Evolutionary conservation across 352 stramenopile genomes (phyloP), one percentile per base, ranked within the genome.

Genomic region (Poterioochromonas sp.): DNA sequence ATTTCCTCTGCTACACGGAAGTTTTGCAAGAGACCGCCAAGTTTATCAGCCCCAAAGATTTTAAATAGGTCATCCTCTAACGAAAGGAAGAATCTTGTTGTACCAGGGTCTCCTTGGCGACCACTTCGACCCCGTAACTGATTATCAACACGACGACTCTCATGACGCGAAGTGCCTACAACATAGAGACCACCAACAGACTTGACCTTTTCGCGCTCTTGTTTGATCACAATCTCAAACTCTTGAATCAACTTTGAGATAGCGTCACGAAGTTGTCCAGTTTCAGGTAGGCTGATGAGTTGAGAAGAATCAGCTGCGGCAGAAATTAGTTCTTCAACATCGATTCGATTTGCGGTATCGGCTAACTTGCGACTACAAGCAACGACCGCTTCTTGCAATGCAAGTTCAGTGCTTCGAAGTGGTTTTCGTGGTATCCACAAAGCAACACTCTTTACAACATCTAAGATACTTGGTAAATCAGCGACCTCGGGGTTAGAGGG

Each of bases 41-140:
- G 20, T 20, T 78, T 71, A 68, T 92, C 87, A 34, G 86, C 88
- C 40, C 88, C 88, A 80, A 92, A 92, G 37, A 89, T 87, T 0
- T 86, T 81, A 84, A 93, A 92, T 82, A 93, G 88, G 62, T 91
- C 87, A 80, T 93, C 89, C 78, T 92, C 86, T 77, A 92, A 89
- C 0, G 84, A 89, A 1, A 93, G 76, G 77, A 92, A 93, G 82
- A 93, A 92, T 32, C 89, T 83, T 1, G 86, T 91, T 64, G 86
- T 86, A 62, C 89, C 89, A 41, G 87, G 86, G 81, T 93, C 87
- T 35, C 89, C 89, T 81, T 93, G 89, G 53, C 89, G 84, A 47
- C 89, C 89, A 29, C 87, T 81, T 78, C 89, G 83, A 26, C 89
- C 89, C 73, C 89, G 82, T 0, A 93, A 81, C 80, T 93, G 89